Evolutionary conservation across 768 basidiomycete species (phyloP).

Genomic region (Boletellus sp.): DNA sequence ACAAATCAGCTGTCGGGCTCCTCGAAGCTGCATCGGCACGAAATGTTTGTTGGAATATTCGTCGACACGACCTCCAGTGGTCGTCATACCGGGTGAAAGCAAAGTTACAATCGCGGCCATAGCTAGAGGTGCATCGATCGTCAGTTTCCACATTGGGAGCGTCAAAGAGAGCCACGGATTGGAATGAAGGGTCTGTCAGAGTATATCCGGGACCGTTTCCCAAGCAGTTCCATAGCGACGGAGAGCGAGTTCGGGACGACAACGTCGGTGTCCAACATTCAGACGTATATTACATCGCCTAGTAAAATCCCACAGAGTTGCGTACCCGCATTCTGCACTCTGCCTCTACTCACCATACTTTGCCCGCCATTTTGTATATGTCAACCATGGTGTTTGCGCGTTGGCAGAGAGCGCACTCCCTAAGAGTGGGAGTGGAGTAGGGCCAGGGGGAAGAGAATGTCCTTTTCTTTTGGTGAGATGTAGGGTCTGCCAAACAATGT

Average conservation of each 20-base stretch:
- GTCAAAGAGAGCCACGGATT: neutral
- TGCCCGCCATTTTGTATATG: too few relatives aligned
- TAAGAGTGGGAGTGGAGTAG: too few relatives aligned
- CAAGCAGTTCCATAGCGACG: neutral
- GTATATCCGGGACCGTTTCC: too few relatives aligned
- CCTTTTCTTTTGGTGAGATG: neutral
- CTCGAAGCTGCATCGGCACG: too few relatives aligned
- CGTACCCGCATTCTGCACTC: too few relatives aligned
- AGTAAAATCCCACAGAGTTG: neutral
- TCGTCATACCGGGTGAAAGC: neutral
- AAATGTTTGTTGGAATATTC: too few relatives aligned
- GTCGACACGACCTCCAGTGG: neutral
- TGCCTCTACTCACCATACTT: conserved; percentile 7
- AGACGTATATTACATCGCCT: conserved; percentile 1
- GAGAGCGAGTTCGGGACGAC: neutral
- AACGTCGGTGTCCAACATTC: too few relatives aligned
- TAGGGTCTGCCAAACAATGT: neutral
- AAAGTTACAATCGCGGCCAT: neutral
- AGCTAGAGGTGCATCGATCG: neutral
- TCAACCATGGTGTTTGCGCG: too few relatives aligned
- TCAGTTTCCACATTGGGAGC: too few relatives aligned
- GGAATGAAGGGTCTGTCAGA: neutral
- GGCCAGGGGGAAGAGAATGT: too few relatives aligned
- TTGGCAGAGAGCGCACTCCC: too few relatives aligned
- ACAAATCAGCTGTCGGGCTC: too few relatives aligned